Conservation (phyloP, 73 alveolate genomes). For the Stentor roeselii region DNA sequence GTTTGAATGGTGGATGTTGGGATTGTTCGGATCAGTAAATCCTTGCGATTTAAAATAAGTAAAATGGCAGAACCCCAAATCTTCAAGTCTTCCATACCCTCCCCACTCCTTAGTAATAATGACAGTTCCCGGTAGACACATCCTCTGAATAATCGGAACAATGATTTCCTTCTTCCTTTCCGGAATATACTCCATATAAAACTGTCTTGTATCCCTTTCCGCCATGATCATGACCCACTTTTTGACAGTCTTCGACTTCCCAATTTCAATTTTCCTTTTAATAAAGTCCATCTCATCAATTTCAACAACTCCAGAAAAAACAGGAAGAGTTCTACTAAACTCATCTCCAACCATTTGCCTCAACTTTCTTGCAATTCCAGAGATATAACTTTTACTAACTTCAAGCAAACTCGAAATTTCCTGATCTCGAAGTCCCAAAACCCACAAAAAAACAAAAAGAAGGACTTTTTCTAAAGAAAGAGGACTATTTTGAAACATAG, state of each 20-base stretch:
- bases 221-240: background rate
- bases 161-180: background rate
- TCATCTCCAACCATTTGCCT: conserved; percentile 9
- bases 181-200: conserved; percentile 1
- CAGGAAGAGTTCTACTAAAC: background rate
- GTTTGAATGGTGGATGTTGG: conserved; percentile 11
- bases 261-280: conserved; percentile 13
- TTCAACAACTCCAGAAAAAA: conserved; percentile 5
- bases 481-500: background rate
- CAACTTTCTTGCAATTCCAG: background rate
- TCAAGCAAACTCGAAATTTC: background rate
- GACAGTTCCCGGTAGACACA: conserved; percentile 1
- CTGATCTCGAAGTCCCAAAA: background rate
- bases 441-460: conserved; percentile 19
- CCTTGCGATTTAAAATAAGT: background rate
- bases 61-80: background rate
- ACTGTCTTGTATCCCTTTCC: background rate
- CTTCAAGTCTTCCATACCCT: conserved; percentile 22
- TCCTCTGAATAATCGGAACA: background rate
- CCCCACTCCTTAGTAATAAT: background rate
- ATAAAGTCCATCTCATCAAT: background rate
- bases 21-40: background rate
- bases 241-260: background rate
- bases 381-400: background rate
- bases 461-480: conserved; percentile 18